Evolutionary conservation across 1,284 basidiomycete species (phyloP).

Genomic region (Cutaneotrichosporon daszewskae): DNA sequence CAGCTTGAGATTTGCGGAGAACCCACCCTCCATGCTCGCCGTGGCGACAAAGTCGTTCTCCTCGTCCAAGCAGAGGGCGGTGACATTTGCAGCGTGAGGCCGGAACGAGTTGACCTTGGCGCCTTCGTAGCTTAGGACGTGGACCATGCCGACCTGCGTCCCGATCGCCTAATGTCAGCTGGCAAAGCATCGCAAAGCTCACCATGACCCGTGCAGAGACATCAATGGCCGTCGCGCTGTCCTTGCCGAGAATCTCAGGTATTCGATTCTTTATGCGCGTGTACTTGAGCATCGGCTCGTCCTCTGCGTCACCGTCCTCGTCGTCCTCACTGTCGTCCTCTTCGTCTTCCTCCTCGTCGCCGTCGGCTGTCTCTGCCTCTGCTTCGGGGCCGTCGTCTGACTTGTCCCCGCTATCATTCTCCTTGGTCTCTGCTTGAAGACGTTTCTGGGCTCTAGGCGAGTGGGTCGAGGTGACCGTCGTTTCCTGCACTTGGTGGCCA

Average conservation of each 20-base stretch:
- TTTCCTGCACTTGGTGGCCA: no score
- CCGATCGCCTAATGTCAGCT: conserved; percentile 62
- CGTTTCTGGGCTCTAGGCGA: no score
- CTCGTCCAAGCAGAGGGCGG: conserved; percentile 77
- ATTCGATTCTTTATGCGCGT: conserved; percentile 69
- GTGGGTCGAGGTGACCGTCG: no score
- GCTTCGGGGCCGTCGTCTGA: conserved; percentile 14
- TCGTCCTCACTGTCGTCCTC: conserved; percentile 20
- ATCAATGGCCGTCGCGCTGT: conserved; percentile 75
- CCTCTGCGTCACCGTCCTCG: conserved; percentile 41
- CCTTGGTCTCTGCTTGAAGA: conserved; percentile 53
- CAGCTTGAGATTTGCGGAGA: conserved; percentile 12
- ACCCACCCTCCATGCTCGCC: conserved; percentile 85
- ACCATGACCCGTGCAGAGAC: conserved; percentile 73
- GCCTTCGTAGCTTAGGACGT: conserved; percentile 74
- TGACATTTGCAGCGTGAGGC: conserved; percentile 84
- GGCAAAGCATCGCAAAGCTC: conserved; percentile 22
- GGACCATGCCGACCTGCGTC: conserved; percentile 86
- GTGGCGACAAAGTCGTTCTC: conserved; percentile 87
- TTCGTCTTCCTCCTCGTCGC: conserved; percentile 9
- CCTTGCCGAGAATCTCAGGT: conserved; percentile 76
- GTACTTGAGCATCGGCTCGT: conserved; percentile 71
- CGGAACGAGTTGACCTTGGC: conserved; percentile 84
- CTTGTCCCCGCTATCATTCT: conserved; percentile 29
- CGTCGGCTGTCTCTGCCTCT: conserved; percentile 2